These are phyloP conservation scores for Hyparrhenia diplandra DNA, from an alignment of 176 grass and related monocot genomes.

Conservation along the genomic window DNA sequence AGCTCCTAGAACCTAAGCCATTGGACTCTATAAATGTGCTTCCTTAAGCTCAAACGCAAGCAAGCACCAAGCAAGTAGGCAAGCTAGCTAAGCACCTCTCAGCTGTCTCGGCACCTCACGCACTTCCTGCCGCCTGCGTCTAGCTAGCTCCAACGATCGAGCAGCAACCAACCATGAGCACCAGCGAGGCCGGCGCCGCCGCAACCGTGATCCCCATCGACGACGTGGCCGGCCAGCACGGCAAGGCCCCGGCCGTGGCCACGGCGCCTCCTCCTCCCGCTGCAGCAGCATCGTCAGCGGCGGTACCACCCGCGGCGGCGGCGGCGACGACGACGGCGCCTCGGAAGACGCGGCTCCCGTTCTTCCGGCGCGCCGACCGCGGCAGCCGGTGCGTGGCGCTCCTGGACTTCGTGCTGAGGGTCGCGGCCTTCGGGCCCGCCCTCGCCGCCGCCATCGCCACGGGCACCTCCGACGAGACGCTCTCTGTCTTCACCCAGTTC, in stretches of 20 bases:
- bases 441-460: conserved; percentile 80
- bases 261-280: conserved; percentile 3
- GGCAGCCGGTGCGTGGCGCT: conserved; percentile 55
- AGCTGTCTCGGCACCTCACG: too few relatives aligned
- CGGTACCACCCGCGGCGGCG: not conserved
- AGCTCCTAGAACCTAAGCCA: not conserved
- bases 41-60: not conserved
- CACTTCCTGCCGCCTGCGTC: too few relatives aligned
- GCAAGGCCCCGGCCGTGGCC: conserved; percentile 35
- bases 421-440: conserved; percentile 58
- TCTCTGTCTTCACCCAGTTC: conserved; percentile 79
- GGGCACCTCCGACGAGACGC: conserved; percentile 67
- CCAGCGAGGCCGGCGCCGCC: conserved; percentile 43
- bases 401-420: conserved; percentile 70
- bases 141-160: not conserved
- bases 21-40: conserved; percentile 3
- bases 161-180: conserved; percentile 41
- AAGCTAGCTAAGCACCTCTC: too few relatives aligned
- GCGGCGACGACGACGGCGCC: not conserved
- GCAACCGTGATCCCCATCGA: conserved; percentile 58
- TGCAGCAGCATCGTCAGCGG: not conserved
- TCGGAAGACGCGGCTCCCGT: conserved; percentile 25
- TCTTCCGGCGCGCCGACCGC: conserved; percentile 38
- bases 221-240: conserved; percentile 17
- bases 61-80: too few relatives aligned